A percentile compares a stretch with the other conserved stretches of the same genome.
Conservation (phyloP, 352 stramenopile species). For the Peronospora farinosa region DNA sequence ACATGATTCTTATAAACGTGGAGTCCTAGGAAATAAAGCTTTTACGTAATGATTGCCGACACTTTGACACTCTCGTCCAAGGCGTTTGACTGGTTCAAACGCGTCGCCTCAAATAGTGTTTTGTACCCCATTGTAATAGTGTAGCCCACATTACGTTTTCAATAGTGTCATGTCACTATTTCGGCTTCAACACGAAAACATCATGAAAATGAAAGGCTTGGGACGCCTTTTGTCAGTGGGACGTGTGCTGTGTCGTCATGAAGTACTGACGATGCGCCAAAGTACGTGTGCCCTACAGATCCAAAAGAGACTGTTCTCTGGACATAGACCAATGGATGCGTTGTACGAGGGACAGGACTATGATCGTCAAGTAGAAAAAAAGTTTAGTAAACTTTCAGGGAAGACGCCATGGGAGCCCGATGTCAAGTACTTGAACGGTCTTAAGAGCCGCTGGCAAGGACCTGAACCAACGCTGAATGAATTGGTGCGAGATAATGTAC, state of each 20-base stretch:
- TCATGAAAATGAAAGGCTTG: conserved; percentile 26
- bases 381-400: conserved; percentile 68
- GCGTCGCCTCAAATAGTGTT: conserved; percentile 11
- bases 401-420: conserved; percentile 78
- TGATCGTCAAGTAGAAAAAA: conserved; percentile 60
- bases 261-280: conserved; percentile 2
- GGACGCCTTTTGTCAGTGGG: not conserved
- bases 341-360: conserved; percentile 71
- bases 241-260: conserved; percentile 13
- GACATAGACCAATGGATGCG: conserved; percentile 31
- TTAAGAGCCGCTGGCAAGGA: conserved; percentile 54
- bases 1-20: conserved; percentile 62
- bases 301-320: conserved; percentile 10
- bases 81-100: conserved; percentile 48
- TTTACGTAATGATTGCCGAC: conserved; percentile 29
- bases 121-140: conserved; percentile 1
- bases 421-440: conserved; percentile 39
- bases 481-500: conserved; percentile 73
- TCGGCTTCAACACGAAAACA: not conserved
- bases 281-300: not conserved
- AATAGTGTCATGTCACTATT: conserved; percentile 16
- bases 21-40: conserved; percentile 37
- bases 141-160: not conserved
- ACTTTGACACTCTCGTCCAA: not conserved
- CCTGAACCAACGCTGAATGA: conserved; percentile 71